Percentiles rank a stretch among this genome's conserved stretches.
Evolutionary conservation across 805 yeast species (phyloP).

Genomic region (Sugiyamaella qingdaonensis): DNA sequence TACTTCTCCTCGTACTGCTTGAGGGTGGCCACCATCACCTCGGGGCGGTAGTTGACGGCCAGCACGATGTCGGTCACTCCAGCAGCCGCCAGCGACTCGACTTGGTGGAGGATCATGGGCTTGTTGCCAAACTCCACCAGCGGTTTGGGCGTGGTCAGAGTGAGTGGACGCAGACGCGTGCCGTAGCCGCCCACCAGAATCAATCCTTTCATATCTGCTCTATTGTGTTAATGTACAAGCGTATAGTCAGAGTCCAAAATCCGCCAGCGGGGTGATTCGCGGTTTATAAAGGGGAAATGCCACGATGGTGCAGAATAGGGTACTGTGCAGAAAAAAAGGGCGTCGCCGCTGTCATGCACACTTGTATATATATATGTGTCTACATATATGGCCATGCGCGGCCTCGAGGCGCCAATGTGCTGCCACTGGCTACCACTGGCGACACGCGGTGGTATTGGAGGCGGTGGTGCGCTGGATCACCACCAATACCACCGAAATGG

Average conservation of each 20-base stretch:
- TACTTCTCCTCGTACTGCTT: constrained; percentile 91
- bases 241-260: constrained; percentile 5
- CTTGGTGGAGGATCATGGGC: constrained; percentile 98
- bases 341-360: not conserved
- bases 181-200: constrained; percentile 99
- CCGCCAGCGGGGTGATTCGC: not conserved
- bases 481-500: no score
- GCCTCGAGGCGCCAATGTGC: no score
- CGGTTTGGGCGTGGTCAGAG: constrained; percentile 93
- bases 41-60: constrained; percentile 99
- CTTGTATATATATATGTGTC: not conserved
- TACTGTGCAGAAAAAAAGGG: not conserved
- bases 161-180: constrained; percentile 98
- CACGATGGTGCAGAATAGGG: not conserved
- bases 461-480: no score
- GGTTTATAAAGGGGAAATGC: no score
- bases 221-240: not conserved
- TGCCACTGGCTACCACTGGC: no score
- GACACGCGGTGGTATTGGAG: no score
- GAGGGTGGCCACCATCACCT: constrained; percentile 94
- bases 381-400: no score
- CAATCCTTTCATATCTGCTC: constrained; percentile 76
- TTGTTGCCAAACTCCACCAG: constrained; percentile 97
- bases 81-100: constrained; percentile 95
- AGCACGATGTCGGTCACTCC: constrained; percentile 98